phyloP scores from a whole-genome alignment of 2,329 filamentous ascomycete species.

The Fusarium clavum region DNA sequence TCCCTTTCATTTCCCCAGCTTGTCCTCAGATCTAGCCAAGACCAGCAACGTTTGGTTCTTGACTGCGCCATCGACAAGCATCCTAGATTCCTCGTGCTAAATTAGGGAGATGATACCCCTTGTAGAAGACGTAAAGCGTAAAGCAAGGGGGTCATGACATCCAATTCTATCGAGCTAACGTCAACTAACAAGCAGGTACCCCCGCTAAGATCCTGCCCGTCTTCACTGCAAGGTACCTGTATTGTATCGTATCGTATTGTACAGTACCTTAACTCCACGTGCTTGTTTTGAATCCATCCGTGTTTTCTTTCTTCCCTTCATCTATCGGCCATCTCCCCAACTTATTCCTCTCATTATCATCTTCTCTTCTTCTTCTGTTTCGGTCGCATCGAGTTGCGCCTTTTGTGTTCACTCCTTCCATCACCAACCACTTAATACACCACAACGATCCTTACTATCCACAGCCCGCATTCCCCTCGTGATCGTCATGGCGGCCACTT shows the following conservation, averaged over 20 bases:
- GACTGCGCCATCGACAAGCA: constrained; percentile 26
- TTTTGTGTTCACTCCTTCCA: constrained; percentile 8
- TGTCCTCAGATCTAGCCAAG: constrained; percentile 24
- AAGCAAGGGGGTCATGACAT: constrained; percentile 13
- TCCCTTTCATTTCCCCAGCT: constrained; percentile 44
- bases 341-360: constrained; percentile 16
- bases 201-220: constrained; percentile 22
- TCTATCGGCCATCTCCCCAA: constrained; percentile 8
- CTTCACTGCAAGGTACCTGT: constrained; percentile 26
- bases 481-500: constrained; percentile 61
- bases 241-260: neutral
- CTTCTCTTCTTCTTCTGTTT: constrained; percentile 8
- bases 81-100: constrained; percentile 14
- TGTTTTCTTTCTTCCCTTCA: constrained; percentile 43
- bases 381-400: constrained; percentile 28
- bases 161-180: constrained; percentile 4
- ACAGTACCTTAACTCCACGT: constrained; percentile 39
- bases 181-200: constrained; percentile 32
- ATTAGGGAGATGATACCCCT: constrained; percentile 20
- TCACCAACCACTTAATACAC: constrained; percentile 8
- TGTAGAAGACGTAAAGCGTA: constrained; percentile 14
- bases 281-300: constrained; percentile 44
- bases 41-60: constrained; percentile 19
- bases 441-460: constrained; percentile 16
- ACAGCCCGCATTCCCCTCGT: constrained; percentile 28